phyloP scores from a whole-genome alignment of 495 filamentous ascomycete species.

The Chaetomium fimeti region DNA sequence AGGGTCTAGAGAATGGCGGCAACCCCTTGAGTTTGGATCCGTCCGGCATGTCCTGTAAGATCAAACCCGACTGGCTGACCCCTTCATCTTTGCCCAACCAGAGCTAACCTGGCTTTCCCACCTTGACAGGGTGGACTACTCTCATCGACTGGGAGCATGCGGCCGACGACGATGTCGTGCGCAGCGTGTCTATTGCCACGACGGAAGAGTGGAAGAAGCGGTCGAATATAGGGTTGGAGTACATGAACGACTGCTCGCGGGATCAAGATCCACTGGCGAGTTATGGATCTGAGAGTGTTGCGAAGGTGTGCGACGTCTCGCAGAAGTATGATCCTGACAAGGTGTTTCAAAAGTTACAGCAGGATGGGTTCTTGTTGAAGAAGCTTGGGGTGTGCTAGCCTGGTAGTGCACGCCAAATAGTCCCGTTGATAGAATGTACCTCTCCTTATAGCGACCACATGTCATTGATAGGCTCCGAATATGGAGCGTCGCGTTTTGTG shows the following conservation, averaged over 20 bases:
- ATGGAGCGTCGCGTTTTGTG: too few species aligned
- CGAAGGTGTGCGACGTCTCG: not conserved
- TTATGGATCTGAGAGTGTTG: not conserved
- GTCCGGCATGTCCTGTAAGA: not conserved
- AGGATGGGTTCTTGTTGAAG: not conserved
- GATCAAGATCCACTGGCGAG: constrained; percentile 12
- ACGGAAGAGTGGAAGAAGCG: constrained; percentile 2
- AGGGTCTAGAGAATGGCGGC: constrained; percentile 22
- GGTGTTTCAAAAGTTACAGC: constrained; percentile 6
- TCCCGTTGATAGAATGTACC: too few species aligned
- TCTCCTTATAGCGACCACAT: too few species aligned
- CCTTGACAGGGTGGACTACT: constrained; percentile 26
- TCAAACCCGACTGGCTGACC: too few species aligned
- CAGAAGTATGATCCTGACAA: not conserved
- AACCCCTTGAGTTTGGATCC: constrained; percentile 23
- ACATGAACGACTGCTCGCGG: constrained; percentile 30
- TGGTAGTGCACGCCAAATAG: too few species aligned
- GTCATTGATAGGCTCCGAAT: too few species aligned
- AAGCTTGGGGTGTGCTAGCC: too few species aligned
- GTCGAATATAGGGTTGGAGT: constrained; percentile 13
- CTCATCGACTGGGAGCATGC: constrained; percentile 25
- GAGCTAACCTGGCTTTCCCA: too few species aligned
- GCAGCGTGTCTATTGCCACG: not conserved
- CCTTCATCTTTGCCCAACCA: too few species aligned
- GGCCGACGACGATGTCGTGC: constrained; percentile 16